phyloP scores from a whole-genome alignment of 2,329 filamentous ascomycete species.

The Aschersonia sp. region DNA sequence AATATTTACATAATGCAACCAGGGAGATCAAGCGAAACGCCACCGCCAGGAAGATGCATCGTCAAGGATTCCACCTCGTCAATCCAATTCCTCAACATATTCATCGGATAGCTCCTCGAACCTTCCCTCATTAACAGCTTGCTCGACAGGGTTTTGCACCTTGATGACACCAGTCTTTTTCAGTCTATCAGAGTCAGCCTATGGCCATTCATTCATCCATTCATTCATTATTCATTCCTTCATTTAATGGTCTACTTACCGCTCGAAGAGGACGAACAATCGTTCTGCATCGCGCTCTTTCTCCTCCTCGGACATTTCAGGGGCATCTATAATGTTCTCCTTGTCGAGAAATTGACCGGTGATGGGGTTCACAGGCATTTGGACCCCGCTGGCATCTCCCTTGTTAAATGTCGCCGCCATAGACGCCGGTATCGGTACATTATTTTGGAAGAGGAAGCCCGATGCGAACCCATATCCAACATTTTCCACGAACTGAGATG shows the following conservation, averaged over 20 bases:
- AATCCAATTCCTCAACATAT: constrained; percentile 25
- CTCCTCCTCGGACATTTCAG: constrained; percentile 79
- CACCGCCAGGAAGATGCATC: not conserved
- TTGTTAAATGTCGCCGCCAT: constrained; percentile 33
- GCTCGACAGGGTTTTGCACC: constrained; percentile 64
- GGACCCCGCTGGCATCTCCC: constrained; percentile 11
- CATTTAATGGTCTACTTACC: constrained; percentile 26
- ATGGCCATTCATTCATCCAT: not conserved
- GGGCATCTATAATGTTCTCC: constrained; percentile 42
- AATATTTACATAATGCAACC: too few species aligned
- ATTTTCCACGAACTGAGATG: constrained; percentile 70
- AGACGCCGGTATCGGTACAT: constrained; percentile 60
- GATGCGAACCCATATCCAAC: constrained; percentile 91
- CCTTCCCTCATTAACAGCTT: constrained; percentile 53
- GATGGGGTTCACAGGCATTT: constrained; percentile 57
- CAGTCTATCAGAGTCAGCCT: constrained; percentile 25
- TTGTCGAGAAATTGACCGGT: constrained; percentile 69
- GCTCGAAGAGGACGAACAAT: constrained; percentile 81
- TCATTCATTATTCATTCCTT: not conserved
- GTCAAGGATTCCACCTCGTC: constrained; percentile 16
- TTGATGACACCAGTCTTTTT: constrained; percentile 62
- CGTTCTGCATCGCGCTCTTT: constrained; percentile 84
- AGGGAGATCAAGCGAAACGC: too few species aligned
- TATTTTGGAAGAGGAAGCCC: constrained; percentile 75
- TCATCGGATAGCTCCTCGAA: constrained; percentile 54